Base-by-base conservation (phyloP, 768 basidiomycete species). In the Termitomyces sp. region DNA sequence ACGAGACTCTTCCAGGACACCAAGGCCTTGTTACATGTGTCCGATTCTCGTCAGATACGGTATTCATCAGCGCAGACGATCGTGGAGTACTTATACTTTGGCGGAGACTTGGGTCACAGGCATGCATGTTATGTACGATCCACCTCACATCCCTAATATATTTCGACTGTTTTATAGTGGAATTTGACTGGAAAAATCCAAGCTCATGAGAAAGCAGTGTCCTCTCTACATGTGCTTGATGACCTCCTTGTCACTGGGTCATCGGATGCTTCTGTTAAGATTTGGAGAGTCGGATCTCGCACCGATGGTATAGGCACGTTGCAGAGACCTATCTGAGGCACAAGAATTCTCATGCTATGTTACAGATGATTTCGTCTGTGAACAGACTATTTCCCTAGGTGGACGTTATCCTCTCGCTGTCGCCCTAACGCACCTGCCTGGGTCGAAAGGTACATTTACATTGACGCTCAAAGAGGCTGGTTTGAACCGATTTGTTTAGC, bases 401-500 rank as follows among this genome's bases (percentile, higher is more conserved):
- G 87, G 87, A 32, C 86, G 78, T 70, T 90, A 88, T 71, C 88
- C 94, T 0, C 75, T 98, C 1, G 80, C 89, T 46, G 61, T 95
- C 0, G 84, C 84, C 0, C 55, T 92, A 13, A 68, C 80, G 1
- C 67, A 66, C 42, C 80, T 98, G 16, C 95, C 94, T 2, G 74
- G 73, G 43, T 85, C 87, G 3, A 69, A 81, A 64, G 84, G 94
- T 94, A 49, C 32, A 71, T 43, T 47, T 22, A 18, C 7, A 13
- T 52, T n/a, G 29, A 44, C 0, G 20, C 4, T 36, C 7, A 12
- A 14, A 18, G 14, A 32, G 22, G 1, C 14, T 8, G 31, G 14
- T 50, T 24, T 58, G 26, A 14, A 27, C 27, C 57, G 4, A 47
- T 48, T 37, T 14, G 46, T 13, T 18, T 56, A 91, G 83, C 77